Conservation (phyloP, 2,329 filamentous ascomycete species). For the Phialemoniopsis sp. region DNA sequence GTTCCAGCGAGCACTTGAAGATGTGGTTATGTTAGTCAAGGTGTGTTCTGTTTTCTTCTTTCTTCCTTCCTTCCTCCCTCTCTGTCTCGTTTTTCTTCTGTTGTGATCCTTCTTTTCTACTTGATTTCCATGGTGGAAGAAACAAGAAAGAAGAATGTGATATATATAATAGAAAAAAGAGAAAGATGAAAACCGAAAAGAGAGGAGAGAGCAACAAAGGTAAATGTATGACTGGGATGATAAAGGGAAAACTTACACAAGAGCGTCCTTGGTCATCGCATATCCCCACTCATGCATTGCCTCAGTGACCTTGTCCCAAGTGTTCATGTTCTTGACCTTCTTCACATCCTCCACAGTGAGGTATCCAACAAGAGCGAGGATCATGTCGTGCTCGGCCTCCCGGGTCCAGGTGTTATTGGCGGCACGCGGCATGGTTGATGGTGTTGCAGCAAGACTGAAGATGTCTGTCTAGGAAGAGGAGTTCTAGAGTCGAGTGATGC, state of each 20-base stretch:
- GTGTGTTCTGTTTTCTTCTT: too few species aligned
- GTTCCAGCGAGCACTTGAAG: slow-evolving; percentile 1
- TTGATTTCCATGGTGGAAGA: too few species aligned
- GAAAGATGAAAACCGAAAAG: not conserved
- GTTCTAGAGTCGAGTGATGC: too few species aligned
- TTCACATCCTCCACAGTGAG: not conserved
- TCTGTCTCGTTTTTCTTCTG: too few species aligned
- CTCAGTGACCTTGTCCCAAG: slow-evolving; percentile 1
- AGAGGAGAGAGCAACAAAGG: too few species aligned
- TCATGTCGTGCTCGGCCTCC: slow-evolving; percentile 2
- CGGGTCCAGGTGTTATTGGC: slow-evolving; percentile 1
- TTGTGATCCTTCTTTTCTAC: too few species aligned
- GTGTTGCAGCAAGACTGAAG: not conserved
- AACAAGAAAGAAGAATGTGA: not conserved
- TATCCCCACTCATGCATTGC: slow-evolving; percentile 2
- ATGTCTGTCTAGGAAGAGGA: too few species aligned
- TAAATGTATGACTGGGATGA: too few species aligned
- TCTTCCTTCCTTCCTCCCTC: too few species aligned
- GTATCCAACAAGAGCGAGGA: slow-evolving; percentile 1
- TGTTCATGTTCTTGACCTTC: slow-evolving; percentile 1
- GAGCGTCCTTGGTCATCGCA: slow-evolving; percentile 1
- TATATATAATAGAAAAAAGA: not conserved
- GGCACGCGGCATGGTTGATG: not conserved
- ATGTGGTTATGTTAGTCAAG: too few species aligned
- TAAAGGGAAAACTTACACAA: not conserved